Evolutionary conservation across 2,329 filamentous ascomycete species (phyloP), one percentile per base, ranked within the genome.

Genomic region (Sodiomyces alkalinus): DNA sequence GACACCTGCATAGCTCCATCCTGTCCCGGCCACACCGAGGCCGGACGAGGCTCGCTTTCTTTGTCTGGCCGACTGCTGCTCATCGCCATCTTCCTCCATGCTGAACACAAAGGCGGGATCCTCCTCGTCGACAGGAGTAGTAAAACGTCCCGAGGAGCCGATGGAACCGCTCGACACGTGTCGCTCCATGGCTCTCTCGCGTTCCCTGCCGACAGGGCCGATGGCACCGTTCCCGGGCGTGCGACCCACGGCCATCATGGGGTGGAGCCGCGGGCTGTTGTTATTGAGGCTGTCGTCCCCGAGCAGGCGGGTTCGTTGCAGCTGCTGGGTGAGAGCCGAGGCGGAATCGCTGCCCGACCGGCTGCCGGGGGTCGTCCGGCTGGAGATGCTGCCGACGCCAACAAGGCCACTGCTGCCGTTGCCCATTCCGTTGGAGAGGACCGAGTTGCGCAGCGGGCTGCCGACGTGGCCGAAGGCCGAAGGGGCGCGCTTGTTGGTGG

Each of bases 391-490:
- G n/a, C n/a, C n/a, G n/a, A n/a, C n/a, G n/a, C n/a, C n/a, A n/a
- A n/a, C n/a, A n/a, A n/a, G n/a, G 22, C 43, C 42, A 25, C 41
- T 44, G 12, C 44, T 32, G 26, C 50, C 52, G 18, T 47, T 46
- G 26, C 55, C 52, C 42, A 68, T 61, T 28, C 64, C 64, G 24
- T 64, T 59, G 20, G 68, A 67, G 7, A 77, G 56, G 24, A 66
- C 64, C 7, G 71, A 75, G 45, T 74, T 75, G 12, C 72, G 65
- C 32, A 77, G 53, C 11, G 72, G 72, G 36, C 70, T 75, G 13
- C 72, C 72, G 19, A 77, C 72, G 38, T 77, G 72, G 6, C 72
- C 72, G 43, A 76, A 76, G 4, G 59, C 66, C n/a, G 69, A 74
- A 4, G 55, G 49, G 6, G 51, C 51, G 32, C 61, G 51, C 19